Evolutionary conservation across 2,329 filamentous ascomycete genomes (phyloP).

Genomic region (Aspergillus brasiliensis): DNA sequence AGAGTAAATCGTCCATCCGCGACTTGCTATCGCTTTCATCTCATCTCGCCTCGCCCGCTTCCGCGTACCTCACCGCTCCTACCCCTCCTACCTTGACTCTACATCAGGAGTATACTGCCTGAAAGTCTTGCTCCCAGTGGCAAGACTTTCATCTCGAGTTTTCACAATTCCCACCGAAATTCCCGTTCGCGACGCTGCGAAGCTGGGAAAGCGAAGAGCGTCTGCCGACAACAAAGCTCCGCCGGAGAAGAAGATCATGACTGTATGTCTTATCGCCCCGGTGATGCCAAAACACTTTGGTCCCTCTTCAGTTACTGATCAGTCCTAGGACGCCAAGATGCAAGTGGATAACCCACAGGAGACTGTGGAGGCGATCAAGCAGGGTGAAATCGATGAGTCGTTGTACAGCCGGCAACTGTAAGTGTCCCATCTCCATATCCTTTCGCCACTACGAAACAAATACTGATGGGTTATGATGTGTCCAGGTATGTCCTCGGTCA

Average conservation of each 20-base stretch:
- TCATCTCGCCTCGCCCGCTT: conserved; percentile 12
- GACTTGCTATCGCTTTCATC: conserved; percentile 1
- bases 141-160: conserved; percentile 43
- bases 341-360: conserved; percentile 62
- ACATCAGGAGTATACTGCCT: conserved; percentile 30
- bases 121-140: conserved; percentile 46
- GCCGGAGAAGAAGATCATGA: conserved; percentile 57
- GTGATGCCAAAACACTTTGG: too few species aligned
- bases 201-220: conserved; percentile 57
- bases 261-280: conserved; percentile 36
- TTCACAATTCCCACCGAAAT: conserved; percentile 48
- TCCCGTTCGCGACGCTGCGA: conserved; percentile 47
- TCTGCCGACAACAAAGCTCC: conserved; percentile 50
- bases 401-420: conserved; percentile 67
- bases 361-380: conserved; percentile 62
- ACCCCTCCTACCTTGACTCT: conserved; percentile 26
- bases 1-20: background rate
- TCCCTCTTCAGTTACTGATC: conserved; percentile 8
- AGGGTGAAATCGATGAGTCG: conserved; percentile 68
- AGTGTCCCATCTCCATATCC: conserved; percentile 17
- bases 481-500: conserved; percentile 68
- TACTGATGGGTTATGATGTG: background rate
- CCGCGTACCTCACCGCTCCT: conserved; percentile 23
- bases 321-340: conserved; percentile 57
- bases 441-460: conserved; percentile 10